Conservation (phyloP, 2,329 filamentous ascomycete genomes). For the Calonectria multiphialidica region DNA sequence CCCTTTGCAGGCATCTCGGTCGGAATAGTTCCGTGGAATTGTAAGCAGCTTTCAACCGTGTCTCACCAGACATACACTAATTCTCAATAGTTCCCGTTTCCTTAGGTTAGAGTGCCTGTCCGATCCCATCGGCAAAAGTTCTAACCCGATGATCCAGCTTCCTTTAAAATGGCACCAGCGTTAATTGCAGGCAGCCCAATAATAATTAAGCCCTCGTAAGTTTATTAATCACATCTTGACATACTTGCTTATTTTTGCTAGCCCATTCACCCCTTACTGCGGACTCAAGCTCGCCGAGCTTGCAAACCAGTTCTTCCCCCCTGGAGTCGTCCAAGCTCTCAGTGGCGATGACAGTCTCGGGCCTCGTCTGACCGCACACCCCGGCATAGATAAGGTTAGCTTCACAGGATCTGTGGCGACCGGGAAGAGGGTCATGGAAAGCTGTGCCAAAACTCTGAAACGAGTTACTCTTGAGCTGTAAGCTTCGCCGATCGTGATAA, state of each 20-base stretch:
- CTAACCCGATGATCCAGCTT: constrained; percentile 61
- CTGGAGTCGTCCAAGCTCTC: constrained; percentile 70
- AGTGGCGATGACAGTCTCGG: constrained; percentile 72
- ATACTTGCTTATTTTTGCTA: neutral
- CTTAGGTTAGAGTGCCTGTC: neutral
- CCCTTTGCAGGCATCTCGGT: constrained; percentile 1
- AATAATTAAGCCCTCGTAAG: constrained; percentile 64
- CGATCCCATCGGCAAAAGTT: neutral
- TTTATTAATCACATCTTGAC: neutral
- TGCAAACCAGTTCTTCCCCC: constrained; percentile 66
- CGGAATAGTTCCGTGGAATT: constrained; percentile 23
- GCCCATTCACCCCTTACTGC: constrained; percentile 66
- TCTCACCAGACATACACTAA: neutral
- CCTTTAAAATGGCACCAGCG: constrained; percentile 68
- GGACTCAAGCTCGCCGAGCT: constrained; percentile 70
- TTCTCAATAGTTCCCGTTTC: neutral
- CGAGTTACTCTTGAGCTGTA: constrained; percentile 69
- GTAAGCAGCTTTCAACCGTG: neutral
- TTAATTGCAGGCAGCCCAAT: constrained; percentile 67
- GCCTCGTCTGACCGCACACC: constrained; percentile 68
- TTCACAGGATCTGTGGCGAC: constrained; percentile 73
- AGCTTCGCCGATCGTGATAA: neutral
- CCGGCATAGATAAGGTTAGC: constrained; percentile 69
- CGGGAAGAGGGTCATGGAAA: constrained; percentile 70
- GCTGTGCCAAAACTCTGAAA: constrained; percentile 66